Evolutionary conservation across 768 basidiomycete species (phyloP).

Genomic region (Termitomyces sp.): DNA sequence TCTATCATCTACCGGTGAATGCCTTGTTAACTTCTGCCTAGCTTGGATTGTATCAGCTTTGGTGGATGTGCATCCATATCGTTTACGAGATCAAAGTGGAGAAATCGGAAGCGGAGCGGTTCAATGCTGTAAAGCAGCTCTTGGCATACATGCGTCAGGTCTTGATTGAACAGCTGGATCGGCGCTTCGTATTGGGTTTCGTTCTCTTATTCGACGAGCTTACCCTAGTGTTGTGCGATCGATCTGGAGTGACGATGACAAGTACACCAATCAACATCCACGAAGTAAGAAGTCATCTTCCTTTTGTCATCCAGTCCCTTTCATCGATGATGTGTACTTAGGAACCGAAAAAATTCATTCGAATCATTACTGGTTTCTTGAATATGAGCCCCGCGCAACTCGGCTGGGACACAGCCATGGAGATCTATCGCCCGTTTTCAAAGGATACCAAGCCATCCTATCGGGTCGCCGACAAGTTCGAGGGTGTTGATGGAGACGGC

Average conservation of each 20-base stretch:
- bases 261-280: slow-evolving; percentile 11
- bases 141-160: slow-evolving; percentile 14
- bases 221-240: slow-evolving; percentile 8
- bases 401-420: slow-evolving; percentile 15
- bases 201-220: slow-evolving; percentile 10
- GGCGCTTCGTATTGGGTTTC: slow-evolving; percentile 9
- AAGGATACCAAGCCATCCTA: not conserved
- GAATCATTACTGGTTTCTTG: not conserved
- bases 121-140: not conserved
- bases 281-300: not conserved
- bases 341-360: slow-evolving; percentile 4
- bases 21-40: not conserved
- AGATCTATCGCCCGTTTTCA: slow-evolving; percentile 3
- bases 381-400: slow-evolving; percentile 4
- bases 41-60: not conserved
- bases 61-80: slow-evolving; percentile 3
- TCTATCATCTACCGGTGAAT: not conserved
- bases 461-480: not conserved
- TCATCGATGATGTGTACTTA: not conserved
- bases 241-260: slow-evolving; percentile 14
- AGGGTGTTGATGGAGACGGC: not conserved
- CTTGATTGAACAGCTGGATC: slow-evolving; percentile 14
- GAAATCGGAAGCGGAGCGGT: not conserved
- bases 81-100: not conserved
- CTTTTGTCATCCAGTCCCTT: not conserved